Conservation (phyloP, 768 basidiomycete species). For the Termitomyces eurrhizus region DNA sequence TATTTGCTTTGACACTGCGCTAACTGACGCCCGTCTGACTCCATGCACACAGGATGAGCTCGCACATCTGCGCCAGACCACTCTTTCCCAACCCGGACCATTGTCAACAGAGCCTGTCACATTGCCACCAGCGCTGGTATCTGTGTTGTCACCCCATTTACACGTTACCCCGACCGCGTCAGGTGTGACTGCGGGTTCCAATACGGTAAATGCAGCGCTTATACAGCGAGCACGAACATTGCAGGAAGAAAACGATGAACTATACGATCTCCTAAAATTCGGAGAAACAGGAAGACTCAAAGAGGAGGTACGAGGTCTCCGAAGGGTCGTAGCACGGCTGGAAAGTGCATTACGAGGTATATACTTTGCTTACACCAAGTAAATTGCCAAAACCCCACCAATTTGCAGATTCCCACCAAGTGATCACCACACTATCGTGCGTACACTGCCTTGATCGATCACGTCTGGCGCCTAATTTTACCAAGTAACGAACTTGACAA, state of each 20-base stretch:
- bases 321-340: slow-evolving; percentile 62
- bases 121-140: slow-evolving; percentile 66
- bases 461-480: slow-evolving; percentile 12
- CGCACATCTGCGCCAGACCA: slow-evolving; percentile 59
- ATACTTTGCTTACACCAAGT: neutral
- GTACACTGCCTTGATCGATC: slow-evolving; percentile 26
- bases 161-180: slow-evolving; percentile 33
- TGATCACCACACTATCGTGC: slow-evolving; percentile 68
- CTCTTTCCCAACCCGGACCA: slow-evolving; percentile 55
- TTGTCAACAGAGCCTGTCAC: slow-evolving; percentile 61
- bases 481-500: slow-evolving; percentile 73
- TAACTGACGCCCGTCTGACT: slow-evolving; percentile 12
- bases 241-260: slow-evolving; percentile 86
- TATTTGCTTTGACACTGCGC: slow-evolving; percentile 5
- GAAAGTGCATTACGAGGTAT: slow-evolving; percentile 76
- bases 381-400: neutral
- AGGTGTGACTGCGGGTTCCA: slow-evolving; percentile 31
- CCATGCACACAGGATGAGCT: slow-evolving; percentile 62
- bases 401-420: slow-evolving; percentile 68
- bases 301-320: slow-evolving; percentile 72
- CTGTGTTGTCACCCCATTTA: slow-evolving; percentile 67
- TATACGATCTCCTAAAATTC: slow-evolving; percentile 69
- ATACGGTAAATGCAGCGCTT: slow-evolving; percentile 68
- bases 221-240: slow-evolving; percentile 68
- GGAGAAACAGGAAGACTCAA: slow-evolving; percentile 79